phyloP scores from a whole-genome alignment of 169 alveolate species.

The Plasmodium blacklocki region DNA sequence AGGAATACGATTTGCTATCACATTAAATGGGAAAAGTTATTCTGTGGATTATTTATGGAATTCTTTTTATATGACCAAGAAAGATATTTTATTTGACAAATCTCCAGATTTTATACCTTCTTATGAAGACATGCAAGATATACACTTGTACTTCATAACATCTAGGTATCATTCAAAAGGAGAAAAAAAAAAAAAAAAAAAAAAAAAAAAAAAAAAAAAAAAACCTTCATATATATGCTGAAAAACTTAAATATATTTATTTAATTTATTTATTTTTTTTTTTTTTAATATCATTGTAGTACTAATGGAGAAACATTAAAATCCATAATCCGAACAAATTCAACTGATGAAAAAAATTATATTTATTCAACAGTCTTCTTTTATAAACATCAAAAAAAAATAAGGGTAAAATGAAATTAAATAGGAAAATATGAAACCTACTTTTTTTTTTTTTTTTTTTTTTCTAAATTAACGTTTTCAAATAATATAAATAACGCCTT shows the following conservation, averaged over 20 bases:
- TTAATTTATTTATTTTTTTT: neutral
- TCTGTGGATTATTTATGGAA: conserved; percentile 72
- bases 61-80: conserved; percentile 56
- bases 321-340: conserved; percentile 55
- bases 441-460: neutral
- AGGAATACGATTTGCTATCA: conserved; percentile 62
- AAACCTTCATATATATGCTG: neutral
- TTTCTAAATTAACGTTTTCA: too few species aligned
- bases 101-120: conserved; percentile 43
- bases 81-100: conserved; percentile 53
- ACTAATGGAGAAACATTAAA: conserved; percentile 22
- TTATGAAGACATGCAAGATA: conserved; percentile 43
- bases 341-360: conserved; percentile 26
- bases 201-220: too few species aligned
- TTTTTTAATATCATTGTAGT: conserved; percentile 13
- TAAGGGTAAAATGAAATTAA: conserved; percentile 16
- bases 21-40: conserved; percentile 60
- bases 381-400: conserved; percentile 48
- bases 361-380: conserved; percentile 58
- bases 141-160: conserved; percentile 52
- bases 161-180: conserved; percentile 4
- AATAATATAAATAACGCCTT: too few species aligned
- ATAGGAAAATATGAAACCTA: neutral
- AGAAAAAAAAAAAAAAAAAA: too few species aligned
- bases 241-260: too few species aligned